Base-by-base conservation (phyloP, 441 rosid species). In the Populus hybrid region DNA sequence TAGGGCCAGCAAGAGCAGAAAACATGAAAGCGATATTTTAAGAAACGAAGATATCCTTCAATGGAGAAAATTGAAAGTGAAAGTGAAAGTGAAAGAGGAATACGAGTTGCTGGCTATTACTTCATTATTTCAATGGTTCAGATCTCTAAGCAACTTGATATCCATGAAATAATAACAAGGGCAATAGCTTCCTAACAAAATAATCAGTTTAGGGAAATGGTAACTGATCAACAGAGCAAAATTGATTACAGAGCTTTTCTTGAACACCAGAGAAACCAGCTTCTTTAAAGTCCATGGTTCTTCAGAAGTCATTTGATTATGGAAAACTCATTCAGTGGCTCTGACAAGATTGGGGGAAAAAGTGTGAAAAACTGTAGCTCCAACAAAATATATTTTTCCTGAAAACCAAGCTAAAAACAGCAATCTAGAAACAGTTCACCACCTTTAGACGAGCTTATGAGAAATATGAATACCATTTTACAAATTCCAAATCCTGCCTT, bases 381-480 rank as follows among this genome's bases (percentile, higher is more conserved):
- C n/a, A 65, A 70, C 9, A 53, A 53, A 70, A n/a, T 21, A 63
- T 34, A 7, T 21, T 12, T 61, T 18, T 19, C 26, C 34, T 70
- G 6, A 42, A 18, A 5, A 66, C 50, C 18, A 75, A 75, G 71
- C 68, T 50, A 35, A 21, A 59, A 35, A 23, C 6, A 19, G 36
- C 34, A 42, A 32, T 30, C 9, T 30, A 46, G 71, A 74, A 84
- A 81, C 84, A 88, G 80, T 61, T 76, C 84, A 77, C 88, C 86
- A 72, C 76, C 80, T 59, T 85, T 89, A 72, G 83, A 87, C 78
- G 79, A 82, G 78, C 86, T 85, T 30, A 76, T 64, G 61, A 77
- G n/a, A 66, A 42, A 40, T 42, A 24, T 46, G 11, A 46, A 46
- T 21, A 26, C 30, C 74, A 57, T 53, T 30, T 50, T 50, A 12